phyloP scores from a whole-genome alignment of 441 rosid species.

The Pelargonium australe region DNA sequence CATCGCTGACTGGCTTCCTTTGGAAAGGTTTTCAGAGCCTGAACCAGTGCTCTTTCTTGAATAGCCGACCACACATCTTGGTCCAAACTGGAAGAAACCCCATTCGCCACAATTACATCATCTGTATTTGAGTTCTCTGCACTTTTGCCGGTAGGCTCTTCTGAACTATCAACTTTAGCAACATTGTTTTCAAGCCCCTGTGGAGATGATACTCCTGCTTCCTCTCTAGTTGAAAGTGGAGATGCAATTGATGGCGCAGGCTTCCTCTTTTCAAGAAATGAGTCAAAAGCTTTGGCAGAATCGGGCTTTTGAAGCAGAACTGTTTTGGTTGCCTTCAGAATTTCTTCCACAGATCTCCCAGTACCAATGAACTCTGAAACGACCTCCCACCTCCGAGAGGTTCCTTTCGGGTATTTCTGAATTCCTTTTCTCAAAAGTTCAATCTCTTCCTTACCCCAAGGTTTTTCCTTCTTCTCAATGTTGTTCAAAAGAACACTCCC shows the following conservation, averaged over 20 bases:
- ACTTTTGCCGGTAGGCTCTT: conserved; percentile 33
- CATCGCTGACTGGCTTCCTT: conserved; percentile 85
- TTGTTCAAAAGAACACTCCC: conserved; percentile 37
- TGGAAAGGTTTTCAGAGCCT: conserved; percentile 92
- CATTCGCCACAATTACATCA: conserved; percentile 29
- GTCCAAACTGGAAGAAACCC: conserved; percentile 45
- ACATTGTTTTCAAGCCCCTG: conserved; percentile 11
- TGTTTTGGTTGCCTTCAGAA: conserved; percentile 86
- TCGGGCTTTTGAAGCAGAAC: conserved; percentile 98
- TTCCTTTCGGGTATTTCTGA: conserved; percentile 83
- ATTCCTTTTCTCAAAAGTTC: conserved; percentile 89
- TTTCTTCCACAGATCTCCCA: conserved; percentile 88
- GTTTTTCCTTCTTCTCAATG: conserved; percentile 60
- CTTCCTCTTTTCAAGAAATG: conserved; percentile 94
- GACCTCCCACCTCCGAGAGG: conserved; percentile 96
- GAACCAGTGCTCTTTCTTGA: conserved; percentile 91
- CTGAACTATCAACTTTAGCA: conserved; percentile 29
- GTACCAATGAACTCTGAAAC: conserved; percentile 86
- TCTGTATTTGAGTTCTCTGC: conserved; percentile 32
- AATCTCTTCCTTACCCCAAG: conserved; percentile 88
- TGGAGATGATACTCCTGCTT: conserved; percentile 35
- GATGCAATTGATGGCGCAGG: conserved; percentile 65
- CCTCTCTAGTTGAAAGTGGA: conserved; percentile 84
- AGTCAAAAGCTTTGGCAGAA: conserved; percentile 79
- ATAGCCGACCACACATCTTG: conserved; percentile 80